These are phyloP conservation scores for Leptographium flavum DNA, from an alignment of 2,329 filamentous ascomycete genomes.

Conservation along the genomic window DNA sequence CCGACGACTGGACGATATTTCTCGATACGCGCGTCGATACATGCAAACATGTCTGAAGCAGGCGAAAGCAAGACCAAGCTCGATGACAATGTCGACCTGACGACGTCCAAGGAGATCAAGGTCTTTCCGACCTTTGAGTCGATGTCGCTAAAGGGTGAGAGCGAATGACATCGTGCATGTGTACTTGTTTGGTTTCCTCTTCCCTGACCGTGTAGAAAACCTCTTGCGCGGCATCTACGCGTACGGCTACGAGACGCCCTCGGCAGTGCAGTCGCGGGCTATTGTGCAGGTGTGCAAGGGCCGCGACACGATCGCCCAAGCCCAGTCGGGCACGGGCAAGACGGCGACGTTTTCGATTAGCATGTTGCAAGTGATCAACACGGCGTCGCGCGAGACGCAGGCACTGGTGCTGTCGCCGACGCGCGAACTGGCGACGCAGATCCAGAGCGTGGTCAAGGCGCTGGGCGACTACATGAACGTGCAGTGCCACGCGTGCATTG, in stretches of 20 bases:
- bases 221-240: slow-evolving; percentile 94
- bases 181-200: no score
- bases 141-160: slow-evolving; percentile 91
- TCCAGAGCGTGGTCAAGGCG: slow-evolving; percentile 98
- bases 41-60: slow-evolving; percentile 57
- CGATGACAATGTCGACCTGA: slow-evolving; percentile 96
- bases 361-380: slow-evolving; percentile 92
- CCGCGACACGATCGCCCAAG: slow-evolving; percentile 95
- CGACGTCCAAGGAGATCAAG: slow-evolving; percentile 93
- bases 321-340: slow-evolving; percentile 93
- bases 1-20: no score
- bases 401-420: slow-evolving; percentile 92
- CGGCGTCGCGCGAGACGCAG: slow-evolving; percentile 81
- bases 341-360: slow-evolving; percentile 94
- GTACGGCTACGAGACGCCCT: slow-evolving; percentile 96
- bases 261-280: slow-evolving; percentile 90
- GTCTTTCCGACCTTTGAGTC: slow-evolving; percentile 89
- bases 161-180: no score
- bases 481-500: slow-evolving; percentile 96
- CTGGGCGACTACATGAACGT: slow-evolving; percentile 99
- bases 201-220: slow-evolving; percentile 61
- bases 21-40: background rate
- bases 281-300: slow-evolving; percentile 99
- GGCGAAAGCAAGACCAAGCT: slow-evolving; percentile 46
- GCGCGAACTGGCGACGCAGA: slow-evolving; percentile 92